Evolutionary conservation across 2,329 filamentous ascomycete genomes (phyloP).

Genomic region (Penicillium sp.): DNA sequence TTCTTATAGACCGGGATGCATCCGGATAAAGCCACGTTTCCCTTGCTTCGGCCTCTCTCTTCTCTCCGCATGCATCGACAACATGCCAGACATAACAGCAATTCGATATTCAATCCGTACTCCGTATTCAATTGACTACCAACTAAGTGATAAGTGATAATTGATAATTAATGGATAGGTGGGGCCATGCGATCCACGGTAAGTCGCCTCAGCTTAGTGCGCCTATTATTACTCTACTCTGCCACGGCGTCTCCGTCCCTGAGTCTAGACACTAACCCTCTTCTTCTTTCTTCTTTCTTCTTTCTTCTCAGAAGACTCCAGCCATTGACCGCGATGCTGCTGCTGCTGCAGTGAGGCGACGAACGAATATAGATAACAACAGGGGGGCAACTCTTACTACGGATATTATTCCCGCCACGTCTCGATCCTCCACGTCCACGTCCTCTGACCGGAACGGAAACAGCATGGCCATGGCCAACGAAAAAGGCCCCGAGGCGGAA

Average conservation of each 20-base stretch:
- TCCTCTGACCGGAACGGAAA: neutral
- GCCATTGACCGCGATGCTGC: neutral
- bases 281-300: neutral
- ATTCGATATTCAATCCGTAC: no score
- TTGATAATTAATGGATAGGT: neutral
- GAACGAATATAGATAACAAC: neutral
- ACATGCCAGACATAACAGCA: no score
- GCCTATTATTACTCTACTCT: no score
- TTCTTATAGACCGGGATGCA: no score
- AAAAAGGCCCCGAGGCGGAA: neutral
- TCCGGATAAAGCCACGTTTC: no score
- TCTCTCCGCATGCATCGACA: no score
- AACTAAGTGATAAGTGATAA: no score
- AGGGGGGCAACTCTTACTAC: no score
- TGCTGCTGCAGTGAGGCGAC: neutral
- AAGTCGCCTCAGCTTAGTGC: neutral
- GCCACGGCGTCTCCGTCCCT: no score
- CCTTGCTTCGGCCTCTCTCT: no score
- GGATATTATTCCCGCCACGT: neutral
- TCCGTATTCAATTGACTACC: no score
- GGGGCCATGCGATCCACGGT: slow-evolving; percentile 5
- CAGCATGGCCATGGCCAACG: slow-evolving; percentile 2
- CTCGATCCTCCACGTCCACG: neutral
- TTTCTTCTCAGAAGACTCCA: neutral
- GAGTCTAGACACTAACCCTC: no score